Conservation (phyloP, 2,329 filamentous ascomycete species). For the Pseudopithomyces maydicus region DNA sequence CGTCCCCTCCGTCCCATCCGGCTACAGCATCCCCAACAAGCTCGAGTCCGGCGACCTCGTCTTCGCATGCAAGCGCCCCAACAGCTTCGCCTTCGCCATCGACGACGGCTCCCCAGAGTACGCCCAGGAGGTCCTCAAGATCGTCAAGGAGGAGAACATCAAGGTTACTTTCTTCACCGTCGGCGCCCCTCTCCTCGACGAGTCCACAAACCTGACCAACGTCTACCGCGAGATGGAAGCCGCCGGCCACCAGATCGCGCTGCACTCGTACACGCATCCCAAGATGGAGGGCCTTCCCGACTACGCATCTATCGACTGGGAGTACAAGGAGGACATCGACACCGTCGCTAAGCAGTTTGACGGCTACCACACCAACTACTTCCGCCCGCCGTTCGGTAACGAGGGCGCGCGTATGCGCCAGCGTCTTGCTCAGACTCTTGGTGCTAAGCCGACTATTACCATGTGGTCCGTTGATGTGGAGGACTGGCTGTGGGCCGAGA, state of each 20-base stretch:
- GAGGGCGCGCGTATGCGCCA: constrained; percentile 70
- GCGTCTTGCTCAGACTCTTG: constrained; percentile 57
- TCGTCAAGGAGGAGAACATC: constrained; percentile 65
- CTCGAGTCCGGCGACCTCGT: constrained; percentile 65
- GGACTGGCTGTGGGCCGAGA: constrained; percentile 71
- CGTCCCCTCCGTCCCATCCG: constrained; percentile 58
- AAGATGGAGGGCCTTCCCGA: constrained; percentile 64
- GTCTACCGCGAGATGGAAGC: constrained; percentile 68
- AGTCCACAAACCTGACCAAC: constrained; percentile 63
- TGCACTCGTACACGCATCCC: constrained; percentile 73
- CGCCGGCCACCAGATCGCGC: constrained; percentile 69
- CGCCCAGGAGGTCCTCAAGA: constrained; percentile 65
- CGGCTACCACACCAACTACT: constrained; percentile 56
- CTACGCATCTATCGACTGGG: constrained; percentile 63
- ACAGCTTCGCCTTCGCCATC: constrained; percentile 74
- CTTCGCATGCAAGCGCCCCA: constrained; percentile 68
- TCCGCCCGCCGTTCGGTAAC: constrained; percentile 72
- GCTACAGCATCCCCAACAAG: constrained; percentile 62
- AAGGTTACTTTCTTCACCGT: constrained; percentile 75
- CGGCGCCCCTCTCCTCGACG: constrained; percentile 64
- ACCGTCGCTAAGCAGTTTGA: constrained; percentile 50
- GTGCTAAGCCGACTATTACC: constrained; percentile 61
- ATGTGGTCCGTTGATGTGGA: constrained; percentile 74
- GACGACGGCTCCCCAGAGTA: constrained; percentile 68
- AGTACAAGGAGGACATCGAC: constrained; percentile 62